Evolutionary conservation across 306 rosid species (phyloP).

Genomic region (Lathyrus tuberosus): DNA sequence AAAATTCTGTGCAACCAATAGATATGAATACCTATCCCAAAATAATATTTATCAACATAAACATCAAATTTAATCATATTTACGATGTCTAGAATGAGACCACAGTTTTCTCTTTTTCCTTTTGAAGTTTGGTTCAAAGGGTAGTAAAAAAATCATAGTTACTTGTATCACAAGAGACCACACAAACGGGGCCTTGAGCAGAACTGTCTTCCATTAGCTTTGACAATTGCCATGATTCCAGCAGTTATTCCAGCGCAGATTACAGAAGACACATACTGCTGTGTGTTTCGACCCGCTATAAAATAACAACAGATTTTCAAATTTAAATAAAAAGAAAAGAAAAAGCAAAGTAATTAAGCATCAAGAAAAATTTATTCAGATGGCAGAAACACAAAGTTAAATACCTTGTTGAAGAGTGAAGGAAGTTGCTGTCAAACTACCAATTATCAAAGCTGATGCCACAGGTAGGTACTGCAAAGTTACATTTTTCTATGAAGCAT

Average conservation of each 20-base stretch:
- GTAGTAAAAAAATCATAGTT: background rate
- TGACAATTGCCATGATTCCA: constrained; percentile 69
- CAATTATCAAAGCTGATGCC: constrained; percentile 89
- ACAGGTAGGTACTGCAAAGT: constrained; percentile 79
- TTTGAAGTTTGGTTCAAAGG: constrained; percentile 14
- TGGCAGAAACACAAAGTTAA: constrained; percentile 23
- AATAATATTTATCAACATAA: background rate
- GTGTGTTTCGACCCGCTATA: constrained; percentile 61
- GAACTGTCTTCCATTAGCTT: constrained; percentile 89
- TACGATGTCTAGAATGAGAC: constrained; percentile 36
- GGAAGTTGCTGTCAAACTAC: constrained; percentile 85
- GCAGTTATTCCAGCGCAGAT: constrained; percentile 83
- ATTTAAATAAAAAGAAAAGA: background rate
- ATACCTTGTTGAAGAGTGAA: constrained; percentile 86
- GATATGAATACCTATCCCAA: background rate
- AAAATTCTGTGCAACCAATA: background rate
- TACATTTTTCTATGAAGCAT: constrained; percentile 42
- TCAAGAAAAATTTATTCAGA: constrained; percentile 12
- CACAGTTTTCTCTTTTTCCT: background rate
- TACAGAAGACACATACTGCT: constrained; percentile 64
- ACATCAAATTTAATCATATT: constrained; percentile 47
- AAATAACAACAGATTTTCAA: background rate
- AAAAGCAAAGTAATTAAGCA: constrained; percentile 12
- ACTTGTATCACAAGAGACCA: constrained; percentile 60
- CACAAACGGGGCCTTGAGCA: constrained; percentile 96